Evolutionary conservation across 2,329 filamentous ascomycete species (phyloP).

Genomic region (Xylaria sp.): DNA sequence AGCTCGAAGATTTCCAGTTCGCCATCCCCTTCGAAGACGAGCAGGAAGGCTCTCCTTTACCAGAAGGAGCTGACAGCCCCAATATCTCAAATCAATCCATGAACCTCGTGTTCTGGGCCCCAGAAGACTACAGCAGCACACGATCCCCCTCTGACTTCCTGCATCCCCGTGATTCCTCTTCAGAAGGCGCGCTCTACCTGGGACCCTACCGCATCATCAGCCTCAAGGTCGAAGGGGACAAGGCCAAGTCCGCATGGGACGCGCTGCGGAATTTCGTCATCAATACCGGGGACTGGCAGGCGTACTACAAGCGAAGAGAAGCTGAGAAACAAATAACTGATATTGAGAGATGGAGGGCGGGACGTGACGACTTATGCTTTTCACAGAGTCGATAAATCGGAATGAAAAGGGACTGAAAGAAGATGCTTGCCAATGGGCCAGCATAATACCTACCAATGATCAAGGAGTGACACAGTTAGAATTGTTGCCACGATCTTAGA

Average conservation of each 20-base stretch:
- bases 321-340: too few species aligned
- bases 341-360: too few species aligned
- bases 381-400: too few species aligned
- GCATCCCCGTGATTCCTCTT: too few species aligned
- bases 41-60: background rate
- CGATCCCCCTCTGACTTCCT: background rate
- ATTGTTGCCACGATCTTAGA: too few species aligned
- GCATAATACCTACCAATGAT: too few species aligned
- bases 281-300: background rate
- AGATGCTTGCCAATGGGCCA: too few species aligned
- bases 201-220: slow-evolving; percentile 34
- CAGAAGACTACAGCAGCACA: background rate
- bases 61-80: too few species aligned
- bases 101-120: slow-evolving; percentile 23
- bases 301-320: too few species aligned
- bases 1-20: background rate
- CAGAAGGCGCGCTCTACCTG: slow-evolving; percentile 14
- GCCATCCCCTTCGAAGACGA: slow-evolving; percentile 17
- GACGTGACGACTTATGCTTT: too few species aligned
- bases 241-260: slow-evolving; percentile 35
- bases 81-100: background rate
- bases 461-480: too few species aligned
- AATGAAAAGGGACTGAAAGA: too few species aligned
- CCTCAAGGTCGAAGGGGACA: slow-evolving; percentile 46
- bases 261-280: slow-evolving; percentile 36